Conservation (phyloP, 1,284 basidiomycete genomes). For the Microbotryum violaceum region DNA sequence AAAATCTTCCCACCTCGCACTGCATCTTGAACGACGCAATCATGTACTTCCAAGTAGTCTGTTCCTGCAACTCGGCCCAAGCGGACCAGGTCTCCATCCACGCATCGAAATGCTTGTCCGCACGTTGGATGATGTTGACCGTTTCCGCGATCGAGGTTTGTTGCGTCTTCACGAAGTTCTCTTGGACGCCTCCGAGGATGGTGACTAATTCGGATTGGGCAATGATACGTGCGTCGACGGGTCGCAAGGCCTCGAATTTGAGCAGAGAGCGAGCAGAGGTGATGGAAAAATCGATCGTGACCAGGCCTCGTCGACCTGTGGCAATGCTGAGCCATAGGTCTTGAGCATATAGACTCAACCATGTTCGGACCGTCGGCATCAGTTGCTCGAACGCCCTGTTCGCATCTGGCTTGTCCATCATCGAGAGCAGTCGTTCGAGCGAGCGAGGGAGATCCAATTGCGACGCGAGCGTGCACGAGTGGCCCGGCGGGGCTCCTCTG, state of each 20-base stretch:
- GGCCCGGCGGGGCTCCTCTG: slow-evolving; percentile 21
- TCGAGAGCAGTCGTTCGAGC: slow-evolving; percentile 16
- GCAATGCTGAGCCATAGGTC: slow-evolving; percentile 29
- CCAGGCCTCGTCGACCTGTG: slow-evolving; percentile 23
- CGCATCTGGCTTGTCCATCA: slow-evolving; percentile 10
- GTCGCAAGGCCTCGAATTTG: slow-evolving; percentile 23
- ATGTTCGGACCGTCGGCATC: slow-evolving; percentile 21
- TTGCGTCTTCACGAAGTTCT: slow-evolving; percentile 24
- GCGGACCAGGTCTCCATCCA: slow-evolving; percentile 27
- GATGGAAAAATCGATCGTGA: slow-evolving; percentile 27
- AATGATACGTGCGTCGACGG: slow-evolving; percentile 27
- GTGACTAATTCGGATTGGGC: slow-evolving; percentile 27
- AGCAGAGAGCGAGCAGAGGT: slow-evolving; percentile 23
- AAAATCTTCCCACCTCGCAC: slow-evolving; percentile 12
- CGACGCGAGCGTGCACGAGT: slow-evolving; percentile 18
- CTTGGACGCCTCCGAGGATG: slow-evolving; percentile 22
- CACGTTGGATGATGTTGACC: slow-evolving; percentile 20
- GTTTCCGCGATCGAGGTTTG: slow-evolving; percentile 17
- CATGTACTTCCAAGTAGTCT: slow-evolving; percentile 8
- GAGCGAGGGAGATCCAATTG: slow-evolving; percentile 25
- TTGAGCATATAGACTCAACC: slow-evolving; percentile 20
- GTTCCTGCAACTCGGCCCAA: slow-evolving; percentile 13
- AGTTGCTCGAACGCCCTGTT: slow-evolving; percentile 15
- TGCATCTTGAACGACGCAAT: slow-evolving; percentile 4
- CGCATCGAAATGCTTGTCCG: slow-evolving; percentile 15